Conservation (phyloP, 805 yeast species). For the Candida orba region DNA sequence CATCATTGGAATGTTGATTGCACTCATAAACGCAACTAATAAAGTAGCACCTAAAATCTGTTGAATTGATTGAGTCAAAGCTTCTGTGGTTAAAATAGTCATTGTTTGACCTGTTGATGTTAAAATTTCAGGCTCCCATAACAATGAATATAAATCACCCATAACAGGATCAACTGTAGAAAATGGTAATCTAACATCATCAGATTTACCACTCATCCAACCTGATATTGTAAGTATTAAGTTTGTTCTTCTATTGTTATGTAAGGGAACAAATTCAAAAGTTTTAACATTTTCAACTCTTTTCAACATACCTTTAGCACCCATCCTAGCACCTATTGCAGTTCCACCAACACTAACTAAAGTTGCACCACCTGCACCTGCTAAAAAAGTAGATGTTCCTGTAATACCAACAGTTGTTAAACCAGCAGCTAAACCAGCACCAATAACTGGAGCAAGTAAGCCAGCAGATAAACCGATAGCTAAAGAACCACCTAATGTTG, state of each 20-base stretch:
- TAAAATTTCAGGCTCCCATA: conserved; percentile 99
- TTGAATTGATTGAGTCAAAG: conserved; percentile 86
- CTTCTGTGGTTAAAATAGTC: conserved; percentile 87
- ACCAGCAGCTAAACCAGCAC: conserved; percentile 98
- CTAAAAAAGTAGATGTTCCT: conserved; percentile 89
- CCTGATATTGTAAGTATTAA: conserved; percentile 87
- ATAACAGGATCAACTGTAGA: conserved; percentile 95
- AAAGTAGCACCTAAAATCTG: conserved; percentile 92
- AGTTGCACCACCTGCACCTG: conserved; percentile 96
- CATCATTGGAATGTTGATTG: conserved; percentile 88
- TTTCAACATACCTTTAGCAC: conserved; percentile 74
- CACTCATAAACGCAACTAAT: conserved; percentile 83
- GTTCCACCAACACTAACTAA: conserved; percentile 89
- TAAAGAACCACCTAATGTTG: conserved; percentile 92
- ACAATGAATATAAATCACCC: conserved; percentile 88
- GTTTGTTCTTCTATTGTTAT: conserved; percentile 83
- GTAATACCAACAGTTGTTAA: conserved; percentile 88
- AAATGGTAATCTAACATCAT: conserved; percentile 94
- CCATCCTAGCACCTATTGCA: conserved; percentile 84
- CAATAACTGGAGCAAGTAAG: conserved; percentile 91
- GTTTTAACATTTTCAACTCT: conserved; percentile 91
- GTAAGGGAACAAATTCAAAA: conserved; percentile 88
- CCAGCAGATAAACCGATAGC: conserved; percentile 96
- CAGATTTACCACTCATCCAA: conserved; percentile 94
- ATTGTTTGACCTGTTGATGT: conserved; percentile 95